Base-by-base conservation (phyloP, 1,284 basidiomycete genomes). In the Coniferiporia weirii region DNA sequence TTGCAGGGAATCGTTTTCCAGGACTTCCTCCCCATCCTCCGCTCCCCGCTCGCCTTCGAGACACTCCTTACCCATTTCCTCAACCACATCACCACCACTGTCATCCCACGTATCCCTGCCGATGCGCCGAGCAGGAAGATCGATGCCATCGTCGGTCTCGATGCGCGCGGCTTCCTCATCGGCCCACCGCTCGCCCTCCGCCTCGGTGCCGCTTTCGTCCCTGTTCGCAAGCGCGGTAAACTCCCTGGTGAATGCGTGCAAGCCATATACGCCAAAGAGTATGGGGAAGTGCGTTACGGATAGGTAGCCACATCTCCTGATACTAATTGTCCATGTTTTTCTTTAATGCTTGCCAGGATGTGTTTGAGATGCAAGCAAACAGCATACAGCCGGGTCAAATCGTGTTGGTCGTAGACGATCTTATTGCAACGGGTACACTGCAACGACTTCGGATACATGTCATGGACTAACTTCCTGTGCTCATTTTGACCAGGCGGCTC, bases 81-180 rank as follows among this genome's bases (percentile, higher is more conserved):
- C 59, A 81, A 93, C 72, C 96, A 93, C 71, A 77, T 99, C 68
- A 89, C 89, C 2, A 54, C 60, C 5, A 50, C 52, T 9, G 47
- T 61, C 46, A 54, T 61, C 43, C 60, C 60, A 5, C 49, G 50
- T 7, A 55, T 60, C 20, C 57, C 57, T 17, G 80, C 83, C 10
- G 75, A 74, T 22, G 76, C 81, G 5, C 75, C 81, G 5, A 74
- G 72, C 55, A 82, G 82, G 66, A 93, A 90, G 73, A 87, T 99
- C 64, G 96, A 99, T 73, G 91, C 93, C 54, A 83, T 99, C 62
- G 94, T 99, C 59, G 97, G 94, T 40, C 81, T 99, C 47, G 97
- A 99, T 72, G 96, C 96, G 17, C 83, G 97, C 60, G 97, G 97
- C 7, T 99, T 99, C 79, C 81, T 99, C 54, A 76, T 99, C 15